Percentiles rank a stretch among this genome's conserved stretches.
phyloP scores from a whole-genome alignment of 495 filamentous ascomycete genomes.

The Aspergillus indologenus region DNA sequence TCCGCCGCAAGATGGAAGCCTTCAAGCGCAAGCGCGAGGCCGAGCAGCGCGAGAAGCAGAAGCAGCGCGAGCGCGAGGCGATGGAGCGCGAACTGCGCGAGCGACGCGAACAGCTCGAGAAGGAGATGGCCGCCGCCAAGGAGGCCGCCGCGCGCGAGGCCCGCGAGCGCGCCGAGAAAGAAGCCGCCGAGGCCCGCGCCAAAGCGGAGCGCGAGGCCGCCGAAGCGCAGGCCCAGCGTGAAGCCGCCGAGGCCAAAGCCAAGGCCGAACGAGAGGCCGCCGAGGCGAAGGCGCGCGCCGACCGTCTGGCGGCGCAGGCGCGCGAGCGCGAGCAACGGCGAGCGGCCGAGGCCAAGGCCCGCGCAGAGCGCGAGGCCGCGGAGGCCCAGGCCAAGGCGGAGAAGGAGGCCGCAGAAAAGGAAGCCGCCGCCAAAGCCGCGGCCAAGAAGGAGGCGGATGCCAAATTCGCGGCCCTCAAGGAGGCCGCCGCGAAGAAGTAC shows the following conservation, averaged over 20 bases:
- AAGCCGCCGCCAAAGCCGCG: slow-evolving; percentile 42
- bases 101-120: slow-evolving; percentile 49
- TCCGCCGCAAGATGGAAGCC: slow-evolving; percentile 60
- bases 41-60: slow-evolving; percentile 43
- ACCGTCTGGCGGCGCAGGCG: slow-evolving; percentile 28
- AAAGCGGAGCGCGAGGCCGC: slow-evolving; percentile 29
- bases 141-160: slow-evolving; percentile 46
- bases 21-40: slow-evolving; percentile 53
- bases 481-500: slow-evolving; percentile 44
- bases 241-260: slow-evolving; percentile 28
- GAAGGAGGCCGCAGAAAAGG: slow-evolving; percentile 44
- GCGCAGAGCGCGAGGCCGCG: slow-evolving; percentile 39
- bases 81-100: slow-evolving; percentile 49
- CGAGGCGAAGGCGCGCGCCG: slow-evolving; percentile 29
- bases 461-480: slow-evolving; percentile 45
- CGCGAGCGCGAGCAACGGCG: slow-evolving; percentile 33
- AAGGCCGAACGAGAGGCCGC: slow-evolving; percentile 30
- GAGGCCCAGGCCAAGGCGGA: slow-evolving; percentile 37
- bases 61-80: slow-evolving; percentile 47
- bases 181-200: slow-evolving; percentile 25
- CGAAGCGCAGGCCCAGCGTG: slow-evolving; percentile 21
- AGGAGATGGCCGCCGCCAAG: slow-evolving; percentile 44
- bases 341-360: slow-evolving; percentile 30
- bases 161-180: slow-evolving; percentile 40
- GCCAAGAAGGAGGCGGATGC: slow-evolving; percentile 49